These are phyloP conservation scores for Ceratocystis huliohia DNA, from an alignment of 2,329 filamentous ascomycete species.

Conservation along the genomic window DNA sequence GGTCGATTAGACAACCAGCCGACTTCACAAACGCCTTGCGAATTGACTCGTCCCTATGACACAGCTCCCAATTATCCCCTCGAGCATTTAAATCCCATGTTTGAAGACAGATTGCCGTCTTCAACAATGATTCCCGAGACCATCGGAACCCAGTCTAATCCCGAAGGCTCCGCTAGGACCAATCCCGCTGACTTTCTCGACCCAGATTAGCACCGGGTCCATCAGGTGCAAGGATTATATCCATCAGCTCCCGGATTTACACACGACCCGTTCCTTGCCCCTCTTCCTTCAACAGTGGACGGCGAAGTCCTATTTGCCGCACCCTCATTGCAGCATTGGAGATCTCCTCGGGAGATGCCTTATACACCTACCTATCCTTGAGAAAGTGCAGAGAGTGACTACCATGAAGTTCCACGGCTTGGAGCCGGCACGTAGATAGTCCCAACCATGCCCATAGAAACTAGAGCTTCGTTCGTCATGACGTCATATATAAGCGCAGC, in stretches of 20 bases:
- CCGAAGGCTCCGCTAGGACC: not conserved
- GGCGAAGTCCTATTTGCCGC: not conserved
- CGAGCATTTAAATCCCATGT: not conserved
- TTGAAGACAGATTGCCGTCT: too few relatives aligned
- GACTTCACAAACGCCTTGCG: not conserved
- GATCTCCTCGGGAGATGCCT: not conserved
- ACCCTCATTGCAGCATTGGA: not conserved
- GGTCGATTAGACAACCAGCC: not conserved
- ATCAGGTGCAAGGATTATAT: not conserved
- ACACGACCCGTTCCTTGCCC: not conserved
- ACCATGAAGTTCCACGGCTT: not conserved
- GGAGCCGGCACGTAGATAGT: not conserved
- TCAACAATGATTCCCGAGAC: not conserved
- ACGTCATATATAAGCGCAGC: too few relatives aligned
- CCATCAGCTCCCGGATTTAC: not conserved
- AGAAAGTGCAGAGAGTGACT: not conserved
- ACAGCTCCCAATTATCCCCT: not conserved
- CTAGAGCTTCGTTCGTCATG: too few relatives aligned
- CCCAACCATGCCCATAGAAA: too few relatives aligned
- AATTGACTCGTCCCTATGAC: not conserved
- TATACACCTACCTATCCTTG: not conserved
- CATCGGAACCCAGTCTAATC: not conserved
- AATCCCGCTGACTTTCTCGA: not conserved
- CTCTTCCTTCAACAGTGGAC: not conserved
- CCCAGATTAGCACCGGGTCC: not conserved